These are phyloP conservation scores for Dictyostelium discoideum DNA, from an alignment of 78 protist species.

Conservation along the genomic window dicty_2.7 NC_007088.5:3976501-3977000, in stretches of 20 bases:
- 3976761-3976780: not conserved
- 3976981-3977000: not conserved
- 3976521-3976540: slow-evolving; percentile 14
- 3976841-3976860: not conserved
- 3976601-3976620: not conserved
- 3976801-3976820: not conserved
- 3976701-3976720: too few relatives aligned
- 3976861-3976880: not conserved
- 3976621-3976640: not conserved
- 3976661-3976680: not conserved
- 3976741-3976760: not conserved
- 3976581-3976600: not conserved
- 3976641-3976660: not conserved
- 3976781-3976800: not conserved
- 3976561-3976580: too few relatives aligned
- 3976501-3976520: slow-evolving; percentile 57
- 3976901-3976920: not conserved
- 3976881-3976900: not conserved
- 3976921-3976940: too few relatives aligned
- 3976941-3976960: not conserved
- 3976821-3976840: too few relatives aligned
- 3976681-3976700: not conserved
- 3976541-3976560: not conserved
- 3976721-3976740: too few relatives aligned
- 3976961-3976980: not conserved